A percentile compares a stretch with the other conserved stretches of the same genome.
Evolutionary conservation across 306 rosid genomes (phyloP).

Genomic region (Boehmeria nivea): DNA sequence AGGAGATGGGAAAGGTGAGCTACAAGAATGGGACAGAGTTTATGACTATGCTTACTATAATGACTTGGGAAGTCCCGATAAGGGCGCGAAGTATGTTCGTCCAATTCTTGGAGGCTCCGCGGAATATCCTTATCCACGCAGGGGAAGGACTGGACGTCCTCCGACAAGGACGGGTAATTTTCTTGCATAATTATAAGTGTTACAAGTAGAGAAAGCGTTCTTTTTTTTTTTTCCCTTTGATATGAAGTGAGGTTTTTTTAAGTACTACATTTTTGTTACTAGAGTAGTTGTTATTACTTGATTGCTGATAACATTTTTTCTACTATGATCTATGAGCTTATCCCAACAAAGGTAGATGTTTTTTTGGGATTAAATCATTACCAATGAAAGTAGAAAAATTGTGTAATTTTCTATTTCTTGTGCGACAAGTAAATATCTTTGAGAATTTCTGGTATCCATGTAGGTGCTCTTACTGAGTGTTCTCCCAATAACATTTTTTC

Average conservation of each 20-base stretch:
- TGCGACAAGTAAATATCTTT: no score
- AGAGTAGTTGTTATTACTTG: background rate
- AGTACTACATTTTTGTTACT: background rate
- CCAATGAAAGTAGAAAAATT: no score
- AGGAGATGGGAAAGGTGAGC: constrained; percentile 55
- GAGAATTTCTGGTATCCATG: no score
- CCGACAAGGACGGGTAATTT: constrained; percentile 40
- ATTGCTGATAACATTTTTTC: no score
- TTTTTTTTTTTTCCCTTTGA: background rate
- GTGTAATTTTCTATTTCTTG: no score
- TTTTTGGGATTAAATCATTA: no score
- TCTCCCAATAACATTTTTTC: background rate
- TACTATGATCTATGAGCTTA: no score
- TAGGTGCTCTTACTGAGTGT: no score
- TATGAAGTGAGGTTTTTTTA: background rate
- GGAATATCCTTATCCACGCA: constrained; percentile 76
- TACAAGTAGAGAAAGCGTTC: background rate
- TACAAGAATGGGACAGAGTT: constrained; percentile 67
- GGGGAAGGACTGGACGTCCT: constrained; percentile 75
- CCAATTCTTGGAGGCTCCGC: constrained; percentile 74
- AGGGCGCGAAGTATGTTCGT: constrained; percentile 40
- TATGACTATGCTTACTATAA: constrained; percentile 77
- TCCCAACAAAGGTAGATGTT: no score
- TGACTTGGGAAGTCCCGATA: constrained; percentile 56
- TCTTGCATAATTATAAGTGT: background rate